These are phyloP conservation scores for Sphaerosporella brunnea DNA, from an alignment of 495 filamentous ascomycete species.

Conservation along the genomic window DNA sequence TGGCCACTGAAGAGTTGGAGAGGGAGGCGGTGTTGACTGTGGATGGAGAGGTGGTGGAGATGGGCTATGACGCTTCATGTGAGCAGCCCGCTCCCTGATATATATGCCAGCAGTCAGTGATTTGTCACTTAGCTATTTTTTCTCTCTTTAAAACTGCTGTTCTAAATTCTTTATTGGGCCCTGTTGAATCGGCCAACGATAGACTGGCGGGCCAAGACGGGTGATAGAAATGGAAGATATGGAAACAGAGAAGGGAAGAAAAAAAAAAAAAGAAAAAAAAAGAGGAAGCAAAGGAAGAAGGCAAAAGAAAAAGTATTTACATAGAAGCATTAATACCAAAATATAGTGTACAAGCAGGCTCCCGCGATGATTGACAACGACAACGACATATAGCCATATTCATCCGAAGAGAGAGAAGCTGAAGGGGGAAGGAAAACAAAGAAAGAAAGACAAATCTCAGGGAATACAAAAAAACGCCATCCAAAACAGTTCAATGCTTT, in stretches of 20 bases:
- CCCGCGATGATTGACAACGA: no score
- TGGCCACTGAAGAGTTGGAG: constrained; percentile 1
- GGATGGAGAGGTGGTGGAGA: constrained; percentile 6
- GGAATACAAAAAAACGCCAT: constrained; percentile 24
- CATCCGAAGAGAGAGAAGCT: constrained; percentile 10
- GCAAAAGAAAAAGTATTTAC: constrained; percentile 4
- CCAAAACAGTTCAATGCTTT: constrained; percentile 27
- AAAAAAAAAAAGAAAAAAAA: not conserved
- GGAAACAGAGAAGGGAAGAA: not conserved
- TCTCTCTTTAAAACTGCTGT: not conserved
- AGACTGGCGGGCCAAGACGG: not conserved
- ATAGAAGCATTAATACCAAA: constrained; percentile 9
- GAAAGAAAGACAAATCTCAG: constrained; percentile 9
- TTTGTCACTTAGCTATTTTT: no score
- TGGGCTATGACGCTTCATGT: no score
- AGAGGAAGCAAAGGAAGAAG: constrained; percentile 2
- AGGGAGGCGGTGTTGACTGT: constrained; percentile 6
- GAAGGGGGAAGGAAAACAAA: constrained; percentile 10
- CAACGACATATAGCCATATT: not conserved
- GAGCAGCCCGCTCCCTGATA: no score
- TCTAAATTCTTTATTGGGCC: not conserved
- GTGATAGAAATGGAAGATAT: not conserved
- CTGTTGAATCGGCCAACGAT: not conserved
- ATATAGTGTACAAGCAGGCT: constrained; percentile 8
- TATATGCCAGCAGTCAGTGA: no score